Percentiles rank a stretch among this genome's conserved stretches.
phyloP scores from a whole-genome alignment of 345 rosid species.

The Camelina laxa region DNA sequence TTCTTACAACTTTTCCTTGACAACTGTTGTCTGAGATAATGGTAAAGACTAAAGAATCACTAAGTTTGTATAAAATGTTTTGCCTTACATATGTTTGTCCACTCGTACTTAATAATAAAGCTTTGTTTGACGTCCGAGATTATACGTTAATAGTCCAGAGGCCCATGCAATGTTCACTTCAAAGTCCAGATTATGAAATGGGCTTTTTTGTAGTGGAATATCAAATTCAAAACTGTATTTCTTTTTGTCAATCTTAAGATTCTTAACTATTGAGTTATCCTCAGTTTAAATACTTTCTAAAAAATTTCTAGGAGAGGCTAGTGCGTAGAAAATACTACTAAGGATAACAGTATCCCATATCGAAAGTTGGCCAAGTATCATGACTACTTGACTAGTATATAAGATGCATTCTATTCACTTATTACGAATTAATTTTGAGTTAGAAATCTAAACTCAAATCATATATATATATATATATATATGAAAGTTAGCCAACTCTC shows the following conservation, averaged over 20 bases:
- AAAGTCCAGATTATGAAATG: background rate
- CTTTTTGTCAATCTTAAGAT: background rate
- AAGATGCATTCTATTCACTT: too few species aligned
- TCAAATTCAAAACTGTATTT: background rate
- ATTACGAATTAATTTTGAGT: too few species aligned
- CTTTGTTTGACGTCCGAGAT: background rate
- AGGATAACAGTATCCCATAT: too few species aligned
- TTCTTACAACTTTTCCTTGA: background rate
- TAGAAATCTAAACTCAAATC: too few species aligned
- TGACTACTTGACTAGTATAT: too few species aligned
- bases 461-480: too few species aligned
- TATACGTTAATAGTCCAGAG: background rate
- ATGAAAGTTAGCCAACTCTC: too few species aligned
- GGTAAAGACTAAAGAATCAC: background rate
- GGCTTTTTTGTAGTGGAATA: background rate
- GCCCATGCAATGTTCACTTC: background rate
- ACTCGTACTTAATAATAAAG: too few species aligned
- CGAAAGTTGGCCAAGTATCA: too few species aligned
- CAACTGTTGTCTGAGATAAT: background rate
- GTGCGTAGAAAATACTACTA: too few species aligned
- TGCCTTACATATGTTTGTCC: too few species aligned
- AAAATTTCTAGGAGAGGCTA: background rate
- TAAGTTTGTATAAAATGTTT: background rate
- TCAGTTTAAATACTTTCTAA: too few species aligned
- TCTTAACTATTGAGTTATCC: background rate